Conservation (phyloP, 495 filamentous ascomycete genomes). For the Aspergillus olivimuriae region DNA sequence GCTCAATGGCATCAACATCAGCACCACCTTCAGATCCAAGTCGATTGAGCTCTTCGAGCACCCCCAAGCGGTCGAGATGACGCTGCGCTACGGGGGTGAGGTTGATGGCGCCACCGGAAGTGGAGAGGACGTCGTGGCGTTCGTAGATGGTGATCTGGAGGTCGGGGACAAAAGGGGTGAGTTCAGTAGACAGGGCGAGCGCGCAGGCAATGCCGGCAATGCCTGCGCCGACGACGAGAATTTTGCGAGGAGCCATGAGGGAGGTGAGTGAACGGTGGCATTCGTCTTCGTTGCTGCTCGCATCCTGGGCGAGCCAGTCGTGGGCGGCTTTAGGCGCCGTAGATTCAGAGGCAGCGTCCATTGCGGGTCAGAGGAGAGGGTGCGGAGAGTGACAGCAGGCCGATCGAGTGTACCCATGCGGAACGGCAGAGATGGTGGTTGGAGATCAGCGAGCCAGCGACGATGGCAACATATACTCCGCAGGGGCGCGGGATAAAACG, state of each 20-base stretch:
- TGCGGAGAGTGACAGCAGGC: not conserved
- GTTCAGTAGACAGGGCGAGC: constrained; percentile 43
- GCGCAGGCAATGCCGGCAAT: constrained; percentile 51
- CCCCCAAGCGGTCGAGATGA: constrained; percentile 50
- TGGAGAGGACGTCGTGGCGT: constrained; percentile 47
- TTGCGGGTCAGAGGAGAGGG: no score
- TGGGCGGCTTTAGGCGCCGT: constrained; percentile 4
- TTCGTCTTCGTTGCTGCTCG: not conserved
- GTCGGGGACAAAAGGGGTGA: constrained; percentile 36
- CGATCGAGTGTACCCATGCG: not conserved
- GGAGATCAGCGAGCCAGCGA: not conserved
- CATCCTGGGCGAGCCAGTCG: constrained; percentile 5
- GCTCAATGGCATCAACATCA: constrained; percentile 46
- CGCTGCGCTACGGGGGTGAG: constrained; percentile 56
- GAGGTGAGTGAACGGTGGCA: constrained; percentile 9
- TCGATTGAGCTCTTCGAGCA: constrained; percentile 37
- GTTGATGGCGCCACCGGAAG: constrained; percentile 57
- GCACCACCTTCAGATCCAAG: constrained; percentile 39
- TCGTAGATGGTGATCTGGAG: constrained; percentile 51
- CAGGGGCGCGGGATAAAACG: constrained; percentile 6
- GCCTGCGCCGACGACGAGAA: constrained; percentile 50
- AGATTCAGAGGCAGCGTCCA: constrained; percentile 3
- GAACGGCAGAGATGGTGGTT: not conserved
- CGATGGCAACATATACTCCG: not conserved
- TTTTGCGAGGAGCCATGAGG: constrained; percentile 21